A percentile compares a stretch with the other conserved stretches of the same genome.
phyloP scores from a whole-genome alignment of 352 stramenopile genomes.

The Pythium grandisporangium region DNA sequence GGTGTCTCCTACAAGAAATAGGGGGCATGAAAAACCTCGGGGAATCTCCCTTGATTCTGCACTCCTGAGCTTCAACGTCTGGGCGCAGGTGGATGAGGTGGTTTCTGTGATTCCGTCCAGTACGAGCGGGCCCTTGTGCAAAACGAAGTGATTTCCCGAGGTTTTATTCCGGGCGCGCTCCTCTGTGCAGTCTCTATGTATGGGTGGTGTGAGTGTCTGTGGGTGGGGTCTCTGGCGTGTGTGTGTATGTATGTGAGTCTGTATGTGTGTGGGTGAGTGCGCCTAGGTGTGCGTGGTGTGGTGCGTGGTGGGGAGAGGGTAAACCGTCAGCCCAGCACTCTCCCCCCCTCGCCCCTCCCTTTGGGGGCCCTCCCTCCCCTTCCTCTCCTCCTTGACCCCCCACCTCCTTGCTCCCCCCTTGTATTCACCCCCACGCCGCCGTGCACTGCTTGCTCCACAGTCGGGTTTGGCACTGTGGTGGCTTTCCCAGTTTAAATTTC shows the following conservation, averaged over 20 bases:
- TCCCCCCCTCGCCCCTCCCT: slow-evolving; percentile 5
- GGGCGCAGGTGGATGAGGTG: slow-evolving; percentile 10
- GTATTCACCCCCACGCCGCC: slow-evolving; percentile 3
- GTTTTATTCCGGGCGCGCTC: slow-evolving; percentile 8
- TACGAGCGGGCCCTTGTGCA: no score
- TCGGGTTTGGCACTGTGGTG: slow-evolving; percentile 15
- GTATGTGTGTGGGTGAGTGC: slow-evolving; percentile 9
- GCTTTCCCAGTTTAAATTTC: slow-evolving; percentile 58
- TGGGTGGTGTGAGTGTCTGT: slow-evolving; percentile 17
- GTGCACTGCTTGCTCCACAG: slow-evolving; percentile 6
- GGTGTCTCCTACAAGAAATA: no score
- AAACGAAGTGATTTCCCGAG: slow-evolving; percentile 17
- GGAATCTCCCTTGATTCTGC: slow-evolving; percentile 23
- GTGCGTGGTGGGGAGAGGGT: background rate
- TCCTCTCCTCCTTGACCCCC: background rate
- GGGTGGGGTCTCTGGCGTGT: background rate
- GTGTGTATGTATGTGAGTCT: slow-evolving; percentile 16
- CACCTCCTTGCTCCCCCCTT: background rate
- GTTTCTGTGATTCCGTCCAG: no score
- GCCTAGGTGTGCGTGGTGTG: slow-evolving; percentile 3
- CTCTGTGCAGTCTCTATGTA: background rate
- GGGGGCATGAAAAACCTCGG: slow-evolving; percentile 34
- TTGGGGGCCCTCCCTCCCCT: slow-evolving; percentile 8
- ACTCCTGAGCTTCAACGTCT: slow-evolving; percentile 25
- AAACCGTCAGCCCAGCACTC: background rate